A percentile compares a stretch with the other conserved stretches of the same genome.
Conservation (phyloP, 2,329 filamentous ascomycete genomes). For the Pseudogymnoascus sp. region DNA sequence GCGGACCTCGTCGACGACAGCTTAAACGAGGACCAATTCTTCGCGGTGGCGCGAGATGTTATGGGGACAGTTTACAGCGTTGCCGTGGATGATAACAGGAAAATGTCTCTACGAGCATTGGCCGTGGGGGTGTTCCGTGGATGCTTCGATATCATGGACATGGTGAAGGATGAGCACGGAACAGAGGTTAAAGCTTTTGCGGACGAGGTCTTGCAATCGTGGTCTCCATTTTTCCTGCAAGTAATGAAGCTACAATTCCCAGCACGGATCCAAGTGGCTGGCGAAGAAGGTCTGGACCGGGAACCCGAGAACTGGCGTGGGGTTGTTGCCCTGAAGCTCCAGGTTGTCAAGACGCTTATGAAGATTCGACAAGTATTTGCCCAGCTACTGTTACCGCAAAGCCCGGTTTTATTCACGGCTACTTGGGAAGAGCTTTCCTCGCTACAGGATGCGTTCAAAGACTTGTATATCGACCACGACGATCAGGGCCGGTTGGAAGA, state of each 20-base stretch:
- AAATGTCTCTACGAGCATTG: slow-evolving; percentile 69
- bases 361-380: slow-evolving; percentile 82
- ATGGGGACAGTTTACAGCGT: slow-evolving; percentile 78
- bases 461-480: slow-evolving; percentile 79
- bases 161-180: slow-evolving; percentile 90
- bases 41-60: slow-evolving; percentile 77
- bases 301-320: slow-evolving; percentile 70
- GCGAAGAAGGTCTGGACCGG: slow-evolving; percentile 43
- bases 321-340: slow-evolving; percentile 77
- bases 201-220: slow-evolving; percentile 72
- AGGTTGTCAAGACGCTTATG: slow-evolving; percentile 89
- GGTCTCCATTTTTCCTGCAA: slow-evolving; percentile 83
- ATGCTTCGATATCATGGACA: slow-evolving; percentile 92
- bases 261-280: slow-evolving; percentile 42
- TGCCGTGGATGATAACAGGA: slow-evolving; percentile 66
- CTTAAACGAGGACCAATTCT: slow-evolving; percentile 91
- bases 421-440: slow-evolving; percentile 82
- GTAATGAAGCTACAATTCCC: slow-evolving; percentile 71
- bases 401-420: slow-evolving; percentile 71
- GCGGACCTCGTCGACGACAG: slow-evolving; percentile 87
- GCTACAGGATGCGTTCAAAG: slow-evolving; percentile 65
- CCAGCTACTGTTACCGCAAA: slow-evolving; percentile 73
- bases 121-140: slow-evolving; percentile 84
- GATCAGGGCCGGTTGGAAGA: slow-evolving; percentile 85
- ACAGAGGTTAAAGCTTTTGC: slow-evolving; percentile 81